phyloP scores from a whole-genome alignment of 73 alveolate genomes.

The Paramecium sexaurelia region DNA sequence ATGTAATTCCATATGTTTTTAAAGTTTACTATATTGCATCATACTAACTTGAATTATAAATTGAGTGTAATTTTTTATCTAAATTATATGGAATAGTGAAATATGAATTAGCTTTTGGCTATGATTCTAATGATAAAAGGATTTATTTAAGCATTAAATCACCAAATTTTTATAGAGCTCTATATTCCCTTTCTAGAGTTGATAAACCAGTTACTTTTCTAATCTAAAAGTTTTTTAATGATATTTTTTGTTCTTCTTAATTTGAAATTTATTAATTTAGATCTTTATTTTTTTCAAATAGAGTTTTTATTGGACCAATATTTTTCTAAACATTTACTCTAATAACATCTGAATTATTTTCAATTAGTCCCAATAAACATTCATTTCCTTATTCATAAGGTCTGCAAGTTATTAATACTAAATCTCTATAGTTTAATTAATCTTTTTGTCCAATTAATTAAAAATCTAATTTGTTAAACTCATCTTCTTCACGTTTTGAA shows the following conservation, averaged over 20 bases:
- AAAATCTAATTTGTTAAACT: constrained; percentile 34
- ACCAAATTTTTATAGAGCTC: constrained; percentile 52
- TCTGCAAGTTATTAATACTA: not conserved
- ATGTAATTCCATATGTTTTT: constrained; percentile 60
- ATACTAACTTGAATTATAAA: constrained; percentile 35
- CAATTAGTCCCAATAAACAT: not conserved
- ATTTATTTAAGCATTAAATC: constrained; percentile 34
- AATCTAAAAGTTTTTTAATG: not conserved
- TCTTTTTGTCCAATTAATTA: not conserved
- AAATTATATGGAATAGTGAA: constrained; percentile 47
- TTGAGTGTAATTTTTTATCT: constrained; percentile 2
- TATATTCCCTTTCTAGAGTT: constrained; percentile 4
- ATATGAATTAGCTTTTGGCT: constrained; percentile 5
- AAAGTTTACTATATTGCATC: constrained; percentile 56
- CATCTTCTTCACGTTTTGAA: not conserved
- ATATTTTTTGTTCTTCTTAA: too few relatives aligned
- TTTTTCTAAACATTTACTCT: not conserved
- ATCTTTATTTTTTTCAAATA: not conserved
- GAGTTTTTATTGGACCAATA: not conserved
- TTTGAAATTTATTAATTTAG: not conserved
- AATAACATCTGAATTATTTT: not conserved
- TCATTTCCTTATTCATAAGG: not conserved
- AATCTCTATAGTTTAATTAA: constrained; percentile 4
- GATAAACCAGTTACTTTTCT: constrained; percentile 2
- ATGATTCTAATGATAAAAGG: not conserved